Percentiles rank a stretch among this genome's conserved stretches.
These are phyloP conservation scores for Eutrema salsugineum DNA, from an alignment of 441 rosid genomes.

Conservation along the genomic window DNA sequence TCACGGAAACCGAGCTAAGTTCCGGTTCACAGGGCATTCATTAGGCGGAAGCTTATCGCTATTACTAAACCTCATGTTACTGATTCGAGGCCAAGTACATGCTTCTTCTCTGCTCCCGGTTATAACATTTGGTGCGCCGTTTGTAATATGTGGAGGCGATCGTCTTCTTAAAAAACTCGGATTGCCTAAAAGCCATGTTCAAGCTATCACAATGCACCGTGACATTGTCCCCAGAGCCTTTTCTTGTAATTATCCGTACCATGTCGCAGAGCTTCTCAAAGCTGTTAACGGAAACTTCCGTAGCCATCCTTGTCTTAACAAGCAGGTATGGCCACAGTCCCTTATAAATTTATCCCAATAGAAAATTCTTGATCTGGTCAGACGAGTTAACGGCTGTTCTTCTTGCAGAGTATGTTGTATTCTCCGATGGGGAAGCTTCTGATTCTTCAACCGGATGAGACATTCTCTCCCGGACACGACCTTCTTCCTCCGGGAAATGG, in stretches of 20 bases:
- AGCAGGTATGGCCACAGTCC: slow-evolving; percentile 46
- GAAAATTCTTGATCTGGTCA: neutral
- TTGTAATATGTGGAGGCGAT: slow-evolving; percentile 90
- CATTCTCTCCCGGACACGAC: slow-evolving; percentile 79
- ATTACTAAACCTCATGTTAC: slow-evolving; percentile 76
- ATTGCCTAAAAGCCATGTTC: slow-evolving; percentile 73
- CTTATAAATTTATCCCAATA: neutral
- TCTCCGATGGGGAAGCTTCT: slow-evolving; percentile 95
- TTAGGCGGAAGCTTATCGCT: slow-evolving; percentile 94
- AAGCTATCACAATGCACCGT: slow-evolving; percentile 76
- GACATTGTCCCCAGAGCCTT: slow-evolving; percentile 97
- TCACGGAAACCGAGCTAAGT: slow-evolving; percentile 51
- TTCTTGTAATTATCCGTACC: slow-evolving; percentile 86
- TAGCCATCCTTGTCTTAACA: slow-evolving; percentile 82
- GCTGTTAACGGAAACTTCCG: slow-evolving; percentile 88
- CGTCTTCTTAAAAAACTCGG: slow-evolving; percentile 76
- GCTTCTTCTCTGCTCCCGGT: slow-evolving; percentile 82
- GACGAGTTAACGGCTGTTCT: neutral
- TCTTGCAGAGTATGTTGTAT: slow-evolving; percentile 65
- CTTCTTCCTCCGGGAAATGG: slow-evolving; percentile 93
- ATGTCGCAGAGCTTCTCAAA: slow-evolving; percentile 79
- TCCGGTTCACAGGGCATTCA: slow-evolving; percentile 95
- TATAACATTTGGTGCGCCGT: slow-evolving; percentile 88
- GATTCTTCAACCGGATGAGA: slow-evolving; percentile 90
- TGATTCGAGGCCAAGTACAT: slow-evolving; percentile 76